These are phyloP conservation scores for Aspergillus felis DNA, from an alignment of 2,329 filamentous ascomycete species.

Conservation along the genomic window DNA sequence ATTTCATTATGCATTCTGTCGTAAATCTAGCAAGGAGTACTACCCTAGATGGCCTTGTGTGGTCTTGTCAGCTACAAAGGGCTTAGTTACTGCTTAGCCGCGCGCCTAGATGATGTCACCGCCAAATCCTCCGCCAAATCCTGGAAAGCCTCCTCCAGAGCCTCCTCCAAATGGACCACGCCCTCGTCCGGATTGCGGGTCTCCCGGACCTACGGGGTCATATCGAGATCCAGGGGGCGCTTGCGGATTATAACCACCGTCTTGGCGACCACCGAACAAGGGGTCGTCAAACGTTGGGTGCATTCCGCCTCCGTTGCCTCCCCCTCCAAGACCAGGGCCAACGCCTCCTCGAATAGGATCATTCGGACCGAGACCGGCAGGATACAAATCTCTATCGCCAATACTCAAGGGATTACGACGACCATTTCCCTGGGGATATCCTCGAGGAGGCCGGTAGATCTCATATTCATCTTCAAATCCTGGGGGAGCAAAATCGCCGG, in stretches of 20 bases:
- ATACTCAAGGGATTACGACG: constrained; percentile 63
- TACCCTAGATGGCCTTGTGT: neutral
- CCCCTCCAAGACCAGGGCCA: constrained; percentile 58
- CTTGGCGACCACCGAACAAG: constrained; percentile 62
- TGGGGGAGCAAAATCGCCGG: constrained; percentile 75
- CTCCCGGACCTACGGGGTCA: constrained; percentile 77
- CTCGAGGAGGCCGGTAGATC: constrained; percentile 64
- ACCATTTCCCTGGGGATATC: constrained; percentile 39
- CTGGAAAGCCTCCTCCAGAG: constrained; percentile 28
- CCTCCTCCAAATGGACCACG: constrained; percentile 38
- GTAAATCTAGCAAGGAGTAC: neutral
- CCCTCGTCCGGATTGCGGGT: constrained; percentile 46
- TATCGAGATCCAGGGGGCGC: constrained; percentile 86
- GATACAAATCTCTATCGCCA: constrained; percentile 83
- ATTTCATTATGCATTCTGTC: neutral
- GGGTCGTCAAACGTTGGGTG: constrained; percentile 94
- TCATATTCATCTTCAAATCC: constrained; percentile 93
- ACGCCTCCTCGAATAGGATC: constrained; percentile 72
- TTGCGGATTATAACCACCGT: constrained; percentile 61
- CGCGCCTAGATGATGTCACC: constrained; percentile 38
- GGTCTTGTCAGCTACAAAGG: neutral
- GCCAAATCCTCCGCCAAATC: constrained; percentile 36
- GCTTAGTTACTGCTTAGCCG: neutral
- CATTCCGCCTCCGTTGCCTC: constrained; percentile 78
- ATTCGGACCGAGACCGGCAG: constrained; percentile 76